These are phyloP conservation scores for Penicillium psychrosexuale DNA, from an alignment of 2,329 filamentous ascomycete genomes.

Conservation along the genomic window DNA sequence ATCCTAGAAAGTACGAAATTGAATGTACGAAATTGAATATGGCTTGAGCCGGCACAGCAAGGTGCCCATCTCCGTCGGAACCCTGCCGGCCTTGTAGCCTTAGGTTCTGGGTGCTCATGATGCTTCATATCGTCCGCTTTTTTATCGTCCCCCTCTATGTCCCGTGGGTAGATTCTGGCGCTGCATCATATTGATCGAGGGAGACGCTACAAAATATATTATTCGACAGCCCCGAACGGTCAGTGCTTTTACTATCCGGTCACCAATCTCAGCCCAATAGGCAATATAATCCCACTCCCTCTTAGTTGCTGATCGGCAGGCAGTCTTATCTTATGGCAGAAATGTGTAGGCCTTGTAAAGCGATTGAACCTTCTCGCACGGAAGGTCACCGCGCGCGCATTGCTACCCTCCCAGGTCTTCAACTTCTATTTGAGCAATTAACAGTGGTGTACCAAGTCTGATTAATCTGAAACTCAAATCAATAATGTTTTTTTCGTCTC, in stretches of 20 bases:
- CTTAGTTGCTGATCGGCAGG: no score
- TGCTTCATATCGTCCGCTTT: background rate
- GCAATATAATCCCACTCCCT: no score
- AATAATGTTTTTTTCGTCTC: no score
- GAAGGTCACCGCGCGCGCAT: conserved; percentile 45
- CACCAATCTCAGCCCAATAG: no score
- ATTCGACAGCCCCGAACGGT: no score
- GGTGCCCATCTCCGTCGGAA: conserved; percentile 27
- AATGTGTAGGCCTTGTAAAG: background rate
- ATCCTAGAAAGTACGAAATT: conserved; percentile 40
- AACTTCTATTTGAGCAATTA: conserved; percentile 69
- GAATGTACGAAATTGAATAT: conserved; percentile 41
- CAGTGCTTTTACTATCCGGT: no score
- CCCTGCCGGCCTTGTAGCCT: background rate
- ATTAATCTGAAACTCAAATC: conserved; percentile 11
- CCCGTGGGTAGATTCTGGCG: no score
- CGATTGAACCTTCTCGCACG: conserved; percentile 6
- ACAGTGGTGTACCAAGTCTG: conserved; percentile 62
- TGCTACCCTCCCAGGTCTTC: conserved; percentile 61
- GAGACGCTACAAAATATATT: background rate
- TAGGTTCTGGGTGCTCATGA: background rate
- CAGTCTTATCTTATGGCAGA: no score
- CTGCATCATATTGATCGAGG: background rate
- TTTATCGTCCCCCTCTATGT: background rate
- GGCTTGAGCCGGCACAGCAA: conserved; percentile 35